These are phyloP conservation scores for Candida ortonii DNA, from an alignment of 805 yeast species.

Conservation along the genomic window DNA sequence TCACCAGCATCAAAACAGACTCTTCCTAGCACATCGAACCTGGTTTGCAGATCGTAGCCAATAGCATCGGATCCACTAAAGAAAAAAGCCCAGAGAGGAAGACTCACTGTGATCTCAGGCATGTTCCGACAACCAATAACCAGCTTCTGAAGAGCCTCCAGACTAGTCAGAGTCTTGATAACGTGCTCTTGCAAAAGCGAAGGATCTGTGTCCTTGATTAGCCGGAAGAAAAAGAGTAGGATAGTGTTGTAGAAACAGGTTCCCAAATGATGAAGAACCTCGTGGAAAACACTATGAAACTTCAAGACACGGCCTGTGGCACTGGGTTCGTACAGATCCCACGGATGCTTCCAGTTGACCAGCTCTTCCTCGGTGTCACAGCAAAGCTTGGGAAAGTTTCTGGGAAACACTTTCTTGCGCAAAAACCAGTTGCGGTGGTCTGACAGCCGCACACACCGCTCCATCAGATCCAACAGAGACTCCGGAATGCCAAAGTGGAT, in stretches of 20 bases:
- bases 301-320: conserved; percentile 13
- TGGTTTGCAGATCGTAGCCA: conserved; percentile 29
- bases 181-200: conserved; percentile 37
- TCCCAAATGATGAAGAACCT: conserved; percentile 38
- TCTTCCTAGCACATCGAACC: conserved; percentile 35
- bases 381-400: conserved; percentile 54
- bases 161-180: conserved; percentile 32
- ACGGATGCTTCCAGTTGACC: conserved; percentile 44
- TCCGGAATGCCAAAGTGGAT: conserved; percentile 48
- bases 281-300: conserved; percentile 40
- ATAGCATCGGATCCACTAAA: conserved; percentile 42
- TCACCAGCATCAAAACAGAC: conserved; percentile 34
- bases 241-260: conserved; percentile 42
- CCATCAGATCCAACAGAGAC: conserved; percentile 44
- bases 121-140: conserved; percentile 20
- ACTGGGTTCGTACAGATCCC: conserved; percentile 37
- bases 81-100: conserved; percentile 49
- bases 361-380: conserved; percentile 53
- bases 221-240: conserved; percentile 42
- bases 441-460: conserved; percentile 44
- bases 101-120: conserved; percentile 30
- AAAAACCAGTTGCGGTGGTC: conserved; percentile 51
- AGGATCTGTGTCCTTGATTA: conserved; percentile 43
- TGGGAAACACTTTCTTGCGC: conserved; percentile 41
- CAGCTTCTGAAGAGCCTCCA: conserved; percentile 30